Evolutionary conservation across 176 grass and related monocot species (phyloP).

Genomic region (Poa pratensis): DNA sequence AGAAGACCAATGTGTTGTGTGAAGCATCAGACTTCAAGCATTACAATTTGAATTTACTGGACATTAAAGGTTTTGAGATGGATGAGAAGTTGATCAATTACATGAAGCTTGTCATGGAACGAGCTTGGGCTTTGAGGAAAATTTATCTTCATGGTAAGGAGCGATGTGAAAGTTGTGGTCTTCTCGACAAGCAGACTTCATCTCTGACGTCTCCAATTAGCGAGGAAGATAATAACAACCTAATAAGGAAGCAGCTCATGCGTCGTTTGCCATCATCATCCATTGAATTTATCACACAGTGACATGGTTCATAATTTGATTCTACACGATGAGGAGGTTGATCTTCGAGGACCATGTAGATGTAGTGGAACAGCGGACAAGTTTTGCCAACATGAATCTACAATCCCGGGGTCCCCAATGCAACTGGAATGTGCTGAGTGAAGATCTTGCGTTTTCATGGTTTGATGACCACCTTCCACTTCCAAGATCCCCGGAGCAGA

Average conservation of each 20-base stretch:
- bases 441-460: too few species aligned
- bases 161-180: background rate
- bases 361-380: too few species aligned
- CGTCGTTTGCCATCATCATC: background rate
- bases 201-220: background rate
- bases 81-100: constrained; percentile 12
- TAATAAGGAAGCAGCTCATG: background rate
- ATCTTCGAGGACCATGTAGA: too few species aligned
- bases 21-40: background rate
- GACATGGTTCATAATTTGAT: background rate
- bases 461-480: too few species aligned
- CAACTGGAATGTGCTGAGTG: too few species aligned
- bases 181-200: background rate
- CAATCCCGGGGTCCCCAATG: too few species aligned
- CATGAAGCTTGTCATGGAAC: constrained; percentile 18
- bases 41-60: background rate
- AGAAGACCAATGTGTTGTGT: background rate
- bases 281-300: background rate
- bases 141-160: background rate
- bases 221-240: background rate
- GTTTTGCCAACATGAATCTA: too few species aligned
- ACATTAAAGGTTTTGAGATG: background rate
- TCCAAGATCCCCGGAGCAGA: too few species aligned
- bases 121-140: constrained; percentile 9
- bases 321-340: too few species aligned